These are phyloP conservation scores for Penicillium sp. DNA, from an alignment of 2,329 filamentous ascomycete species.

Conservation along the genomic window DNA sequence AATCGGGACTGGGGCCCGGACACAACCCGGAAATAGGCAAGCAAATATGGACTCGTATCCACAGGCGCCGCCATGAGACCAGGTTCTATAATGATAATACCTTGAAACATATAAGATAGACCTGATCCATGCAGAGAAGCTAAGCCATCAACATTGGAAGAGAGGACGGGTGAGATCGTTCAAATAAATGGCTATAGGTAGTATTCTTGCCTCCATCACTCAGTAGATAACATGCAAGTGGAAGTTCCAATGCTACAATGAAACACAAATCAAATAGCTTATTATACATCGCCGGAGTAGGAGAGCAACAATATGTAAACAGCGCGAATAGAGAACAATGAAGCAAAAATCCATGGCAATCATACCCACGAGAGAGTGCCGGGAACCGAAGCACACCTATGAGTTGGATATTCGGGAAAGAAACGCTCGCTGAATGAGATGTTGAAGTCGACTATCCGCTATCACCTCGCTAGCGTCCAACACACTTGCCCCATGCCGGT, in stretches of 20 bases:
- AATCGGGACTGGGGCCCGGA: no score
- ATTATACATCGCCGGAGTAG: constrained; percentile 7
- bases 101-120: no score
- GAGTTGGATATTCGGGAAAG: constrained; percentile 2
- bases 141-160: neutral
- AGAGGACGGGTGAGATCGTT: neutral
- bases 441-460: neutral
- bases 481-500: constrained; percentile 51
- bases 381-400: neutral
- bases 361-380: no score
- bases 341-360: neutral
- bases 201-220: neutral
- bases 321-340: neutral
- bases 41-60: no score
- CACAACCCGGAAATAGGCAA: no score
- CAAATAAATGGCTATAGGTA: neutral
- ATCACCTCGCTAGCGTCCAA: constrained; percentile 26
- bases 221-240: neutral
- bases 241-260: neutral
- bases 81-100: no score
- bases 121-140: no score
- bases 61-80: no score
- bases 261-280: neutral
- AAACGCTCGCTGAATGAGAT: constrained; percentile 17
- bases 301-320: neutral